phyloP scores from a whole-genome alignment of 106 monocot genomes.

The Apostasia shenzhenica region DNA sequence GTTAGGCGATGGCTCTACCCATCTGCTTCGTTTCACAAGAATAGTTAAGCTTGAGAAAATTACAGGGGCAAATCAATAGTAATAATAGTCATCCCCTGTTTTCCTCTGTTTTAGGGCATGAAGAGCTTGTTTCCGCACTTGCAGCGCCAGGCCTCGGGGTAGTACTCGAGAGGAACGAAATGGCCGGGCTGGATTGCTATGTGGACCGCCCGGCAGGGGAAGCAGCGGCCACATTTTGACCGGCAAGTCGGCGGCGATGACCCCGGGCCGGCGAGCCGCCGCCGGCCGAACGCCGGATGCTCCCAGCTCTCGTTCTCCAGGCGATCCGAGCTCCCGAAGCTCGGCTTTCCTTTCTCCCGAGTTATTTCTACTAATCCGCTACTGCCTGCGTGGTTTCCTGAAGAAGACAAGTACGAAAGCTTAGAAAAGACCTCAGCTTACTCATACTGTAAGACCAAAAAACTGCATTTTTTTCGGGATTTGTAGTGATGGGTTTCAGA shows the following conservation, averaged over 20 bases:
- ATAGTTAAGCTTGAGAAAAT: too few relatives aligned
- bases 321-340: not conserved
- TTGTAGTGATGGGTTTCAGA: not conserved
- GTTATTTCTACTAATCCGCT: not conserved
- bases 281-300: conserved; percentile 4
- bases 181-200: conserved; percentile 51
- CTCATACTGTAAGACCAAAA: not conserved
- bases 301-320: conserved; percentile 4
- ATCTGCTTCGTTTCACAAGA: too few relatives aligned
- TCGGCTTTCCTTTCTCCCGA: not conserved
- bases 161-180: conserved; percentile 42
- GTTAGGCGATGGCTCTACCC: too few relatives aligned
- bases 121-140: conserved; percentile 57
- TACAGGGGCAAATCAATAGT: too few relatives aligned
- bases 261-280: conserved; percentile 37
- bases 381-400: conserved; percentile 1
- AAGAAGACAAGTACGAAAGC: not conserved
- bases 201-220: conserved; percentile 51
- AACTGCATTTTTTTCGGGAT: not conserved
- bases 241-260: conserved; percentile 64
- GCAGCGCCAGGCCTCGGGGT: conserved; percentile 78
- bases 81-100: not conserved
- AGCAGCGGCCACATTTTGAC: conserved; percentile 36
- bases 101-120: conserved; percentile 34
- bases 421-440: not conserved